phyloP scores from a whole-genome alignment of 345 rosid genomes.

The Microthlaspi erraticum region DNA sequence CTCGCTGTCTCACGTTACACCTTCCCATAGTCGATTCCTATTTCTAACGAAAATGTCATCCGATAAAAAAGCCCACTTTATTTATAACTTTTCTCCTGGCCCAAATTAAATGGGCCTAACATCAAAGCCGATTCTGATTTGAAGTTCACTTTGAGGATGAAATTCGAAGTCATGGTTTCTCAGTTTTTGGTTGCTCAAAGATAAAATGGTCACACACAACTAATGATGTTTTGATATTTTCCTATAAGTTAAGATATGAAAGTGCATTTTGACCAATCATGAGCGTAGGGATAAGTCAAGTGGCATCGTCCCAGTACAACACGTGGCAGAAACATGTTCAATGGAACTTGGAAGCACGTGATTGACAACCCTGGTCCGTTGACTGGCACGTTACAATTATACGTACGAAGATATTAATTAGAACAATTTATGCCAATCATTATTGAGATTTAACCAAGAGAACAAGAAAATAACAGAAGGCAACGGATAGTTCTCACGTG shows the following conservation, averaged over 20 bases:
- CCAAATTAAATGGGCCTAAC: background rate
- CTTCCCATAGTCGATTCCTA: background rate
- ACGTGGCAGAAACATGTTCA: conserved; percentile 27
- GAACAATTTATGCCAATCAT: background rate
- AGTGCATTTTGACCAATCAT: conserved; percentile 24
- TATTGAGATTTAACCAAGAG: conserved; percentile 1
- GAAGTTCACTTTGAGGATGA: background rate
- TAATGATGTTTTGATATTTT: conserved; percentile 6
- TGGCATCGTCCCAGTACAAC: conserved; percentile 23
- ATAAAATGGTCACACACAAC: background rate
- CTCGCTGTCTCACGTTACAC: background rate
- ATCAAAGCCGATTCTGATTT: no score
- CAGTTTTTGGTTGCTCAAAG: background rate
- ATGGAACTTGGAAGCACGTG: conserved; percentile 30
- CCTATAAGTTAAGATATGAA: conserved; percentile 6
- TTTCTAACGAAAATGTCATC: background rate
- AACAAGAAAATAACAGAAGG: conserved; percentile 21
- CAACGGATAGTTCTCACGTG: conserved; percentile 36
- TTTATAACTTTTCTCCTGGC: background rate
- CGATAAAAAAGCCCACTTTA: background rate
- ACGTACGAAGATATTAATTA: conserved; percentile 18
- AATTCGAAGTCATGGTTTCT: background rate
- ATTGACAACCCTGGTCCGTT: conserved; percentile 34
- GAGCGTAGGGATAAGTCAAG: conserved; percentile 8
- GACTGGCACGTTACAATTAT: conserved; percentile 40